Evolutionary conservation across 257 asterid genomes (phyloP).

Genomic region (Solanum sejunctum): DNA sequence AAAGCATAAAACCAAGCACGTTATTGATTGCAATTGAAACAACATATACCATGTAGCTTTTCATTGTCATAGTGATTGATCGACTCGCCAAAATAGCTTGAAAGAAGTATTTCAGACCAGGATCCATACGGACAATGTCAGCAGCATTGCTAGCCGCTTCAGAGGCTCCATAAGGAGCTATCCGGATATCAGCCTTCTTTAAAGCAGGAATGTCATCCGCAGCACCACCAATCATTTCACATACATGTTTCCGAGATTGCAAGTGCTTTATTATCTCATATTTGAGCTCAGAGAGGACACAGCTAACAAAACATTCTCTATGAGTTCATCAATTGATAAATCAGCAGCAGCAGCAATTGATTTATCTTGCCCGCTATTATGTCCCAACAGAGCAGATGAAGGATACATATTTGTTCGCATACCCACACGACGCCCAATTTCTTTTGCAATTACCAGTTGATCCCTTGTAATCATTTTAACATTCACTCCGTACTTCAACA

Average conservation of each 20-base stretch:
- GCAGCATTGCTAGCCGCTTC: constrained; percentile 98
- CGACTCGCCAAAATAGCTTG: constrained; percentile 92
- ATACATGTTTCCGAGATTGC: constrained; percentile 82
- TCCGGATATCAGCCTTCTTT: constrained; percentile 91
- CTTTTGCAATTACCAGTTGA: constrained; percentile 90
- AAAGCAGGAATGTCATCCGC: constrained; percentile 92
- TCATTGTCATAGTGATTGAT: constrained; percentile 91
- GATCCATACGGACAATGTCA: constrained; percentile 81
- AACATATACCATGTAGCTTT: constrained; percentile 91
- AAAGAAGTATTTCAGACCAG: constrained; percentile 61
- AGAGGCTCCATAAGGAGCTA: constrained; percentile 88
- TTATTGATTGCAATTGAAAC: constrained; percentile 96
- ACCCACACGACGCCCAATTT: constrained; percentile 89
- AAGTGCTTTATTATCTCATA: constrained; percentile 91
- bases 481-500: constrained; percentile 29
- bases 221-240: constrained; percentile 99
- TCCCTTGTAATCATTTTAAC: constrained; percentile 60
- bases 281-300: constrained; percentile 87
- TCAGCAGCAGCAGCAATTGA: constrained; percentile 33
- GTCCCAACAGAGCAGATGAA: constrained; percentile 88
- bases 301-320: constrained; percentile 90
- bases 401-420: constrained; percentile 99
- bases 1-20: constrained; percentile 94
- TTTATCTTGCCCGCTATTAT: constrained; percentile 53
- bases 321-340: constrained; percentile 81